Conservation (phyloP, 1,139 yeast genomes). For the Blastobotrys persicus region DNA sequence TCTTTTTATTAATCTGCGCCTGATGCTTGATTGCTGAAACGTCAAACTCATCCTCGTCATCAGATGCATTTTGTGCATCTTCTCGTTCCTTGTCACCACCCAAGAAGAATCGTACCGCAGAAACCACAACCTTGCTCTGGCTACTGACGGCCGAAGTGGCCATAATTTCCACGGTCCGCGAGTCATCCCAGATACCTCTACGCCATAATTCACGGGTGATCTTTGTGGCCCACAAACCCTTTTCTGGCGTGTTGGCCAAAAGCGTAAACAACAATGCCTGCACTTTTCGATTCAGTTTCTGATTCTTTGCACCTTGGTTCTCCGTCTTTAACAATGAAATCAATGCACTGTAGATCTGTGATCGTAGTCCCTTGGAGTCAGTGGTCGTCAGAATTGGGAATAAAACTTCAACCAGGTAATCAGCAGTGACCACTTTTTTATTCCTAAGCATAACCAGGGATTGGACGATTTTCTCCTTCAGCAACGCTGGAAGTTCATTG, state of each 20-base stretch:
- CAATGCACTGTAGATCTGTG: constrained; percentile 75
- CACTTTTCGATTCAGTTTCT: constrained; percentile 80
- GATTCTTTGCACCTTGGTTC: constrained; percentile 82
- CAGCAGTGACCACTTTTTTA: constrained; percentile 78
- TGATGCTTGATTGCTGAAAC: constrained; percentile 65
- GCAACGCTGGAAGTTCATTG: constrained; percentile 73
- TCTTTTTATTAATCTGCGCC: constrained; percentile 77
- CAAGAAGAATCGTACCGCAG: constrained; percentile 86
- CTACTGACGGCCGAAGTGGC: constrained; percentile 84
- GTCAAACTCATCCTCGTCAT: constrained; percentile 54
- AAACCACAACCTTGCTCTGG: constrained; percentile 82
- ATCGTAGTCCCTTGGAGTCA: constrained; percentile 79
- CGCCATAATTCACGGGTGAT: constrained; percentile 95
- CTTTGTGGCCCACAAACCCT: constrained; percentile 94
- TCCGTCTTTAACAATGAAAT: constrained; percentile 75
- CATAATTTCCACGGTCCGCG: constrained; percentile 94
- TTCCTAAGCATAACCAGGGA: constrained; percentile 87
- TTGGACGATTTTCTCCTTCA: constrained; percentile 88
- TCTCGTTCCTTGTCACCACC: constrained; percentile 97
- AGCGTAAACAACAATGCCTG: constrained; percentile 88
- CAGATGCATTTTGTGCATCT: constrained; percentile 69
- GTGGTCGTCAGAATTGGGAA: constrained; percentile 75
- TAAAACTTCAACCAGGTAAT: constrained; percentile 74
- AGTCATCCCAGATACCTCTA: constrained; percentile 97
- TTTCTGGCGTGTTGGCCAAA: constrained; percentile 58